Evolutionary conservation across 805 yeast species (phyloP), one percentile per base, ranked within the genome.

Genomic region (Starmerella vaccinii): DNA sequence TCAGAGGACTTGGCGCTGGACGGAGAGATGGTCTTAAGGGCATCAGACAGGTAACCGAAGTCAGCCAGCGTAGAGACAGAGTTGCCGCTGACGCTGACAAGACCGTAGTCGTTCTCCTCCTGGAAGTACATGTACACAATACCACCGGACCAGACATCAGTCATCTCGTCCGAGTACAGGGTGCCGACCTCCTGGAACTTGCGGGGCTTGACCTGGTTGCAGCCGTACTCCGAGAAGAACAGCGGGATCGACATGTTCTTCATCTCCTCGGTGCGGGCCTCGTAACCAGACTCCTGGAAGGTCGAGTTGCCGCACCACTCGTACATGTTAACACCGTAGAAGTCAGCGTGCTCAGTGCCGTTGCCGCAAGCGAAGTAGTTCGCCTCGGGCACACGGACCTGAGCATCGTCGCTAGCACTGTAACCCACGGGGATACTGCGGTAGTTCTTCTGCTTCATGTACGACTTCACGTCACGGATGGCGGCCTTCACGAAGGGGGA

Each of bases 401-500:
- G 81, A 24, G 81, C 74, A 63, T 85, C 97, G 67, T 89, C 97
- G 64, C 85, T 85, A 15, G 95, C 79, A 12, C 96, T 83, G 68
- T 89, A 90, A 15, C 98, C 98, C 50, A 90, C 89, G 13, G 98
- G 98, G 53, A 90, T 85, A 12, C 63, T 46, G 68, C 96, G 80
- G 69, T 85, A 85, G 27, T 73, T 71, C 66, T 78, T 71, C 50
- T 70, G 73, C 49, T 71, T 67, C 59, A 92, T 84, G 69, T 92
- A 88, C 16, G 73, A 62, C 69, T 85, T 89, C 63, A 77, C 76
- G 66, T 90, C 98, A 68, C 98, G 82, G 55, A 92, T 76, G 16
- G 97, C 95, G 27, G 97, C 96, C 74, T 90, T 92, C 51, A 92
- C 95, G 68, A 81, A 90, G 1, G 97, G 87, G 26, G 97, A 88